Conservation (phyloP, 176 grass and related monocot species). For the Luzula sylvatica region DNA sequence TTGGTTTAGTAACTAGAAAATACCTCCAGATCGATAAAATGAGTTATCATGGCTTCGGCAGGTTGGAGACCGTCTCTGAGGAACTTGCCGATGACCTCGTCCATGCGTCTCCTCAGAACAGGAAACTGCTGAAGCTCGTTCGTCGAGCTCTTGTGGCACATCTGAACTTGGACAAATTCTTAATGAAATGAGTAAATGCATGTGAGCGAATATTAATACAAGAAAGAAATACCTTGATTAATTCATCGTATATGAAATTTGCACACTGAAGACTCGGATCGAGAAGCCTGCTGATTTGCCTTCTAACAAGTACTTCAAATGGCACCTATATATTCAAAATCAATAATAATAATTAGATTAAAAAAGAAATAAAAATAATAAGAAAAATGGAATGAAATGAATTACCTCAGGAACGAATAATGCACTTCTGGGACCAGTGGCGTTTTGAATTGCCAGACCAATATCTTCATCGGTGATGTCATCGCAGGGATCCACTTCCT, state of each 20-base stretch:
- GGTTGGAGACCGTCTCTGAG: conserved; percentile 85
- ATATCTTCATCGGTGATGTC: conserved; percentile 96
- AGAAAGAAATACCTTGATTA: conserved; percentile 57
- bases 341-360: conserved; percentile 1
- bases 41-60: conserved; percentile 90
- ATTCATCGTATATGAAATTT: conserved; percentile 91
- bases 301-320: conserved; percentile 89
- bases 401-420: conserved; percentile 93
- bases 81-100: conserved; percentile 90
- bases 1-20: no score
- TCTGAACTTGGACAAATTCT: conserved; percentile 44
- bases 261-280: conserved; percentile 96
- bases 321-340: conserved; percentile 48
- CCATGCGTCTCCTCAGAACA: conserved; percentile 75
- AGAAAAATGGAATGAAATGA: background rate
- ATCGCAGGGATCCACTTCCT: conserved; percentile 98
- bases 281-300: conserved; percentile 83
- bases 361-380: background rate
- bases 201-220: no score
- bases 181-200: conserved; percentile 10
- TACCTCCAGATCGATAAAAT: conserved; percentile 98
- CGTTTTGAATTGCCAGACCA: conserved; percentile 95
- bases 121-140: conserved; percentile 89
- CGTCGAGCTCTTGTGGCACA: conserved; percentile 70
- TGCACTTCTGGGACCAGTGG: conserved; percentile 88